phyloP scores from a whole-genome alignment of 2,329 filamentous ascomycete species.

The Shiraia sp. region DNA sequence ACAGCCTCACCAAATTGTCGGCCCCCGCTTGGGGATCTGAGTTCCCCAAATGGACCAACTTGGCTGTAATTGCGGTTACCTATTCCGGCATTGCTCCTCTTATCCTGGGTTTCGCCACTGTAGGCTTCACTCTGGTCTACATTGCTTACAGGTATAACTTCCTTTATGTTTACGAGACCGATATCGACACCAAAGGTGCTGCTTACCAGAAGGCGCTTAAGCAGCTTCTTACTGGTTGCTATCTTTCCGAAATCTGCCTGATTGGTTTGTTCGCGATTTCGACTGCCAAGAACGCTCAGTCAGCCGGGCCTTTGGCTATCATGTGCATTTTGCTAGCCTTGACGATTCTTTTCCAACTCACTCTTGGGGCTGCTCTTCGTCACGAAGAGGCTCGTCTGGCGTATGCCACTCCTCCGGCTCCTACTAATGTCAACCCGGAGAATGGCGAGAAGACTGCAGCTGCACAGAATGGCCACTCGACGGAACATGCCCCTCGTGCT shows the following conservation, averaged over 20 bases:
- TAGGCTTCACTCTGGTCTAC: constrained; percentile 52
- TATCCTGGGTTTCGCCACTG: constrained; percentile 50
- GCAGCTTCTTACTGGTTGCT: constrained; percentile 53
- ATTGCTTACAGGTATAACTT: constrained; percentile 55
- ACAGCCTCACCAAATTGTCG: constrained; percentile 48
- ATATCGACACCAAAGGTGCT: constrained; percentile 53
- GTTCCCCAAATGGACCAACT: constrained; percentile 53
- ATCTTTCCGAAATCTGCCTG: constrained; percentile 53
- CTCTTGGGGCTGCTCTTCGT: constrained; percentile 37
- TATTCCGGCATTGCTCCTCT: constrained; percentile 56
- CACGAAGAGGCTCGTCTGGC: constrained; percentile 36
- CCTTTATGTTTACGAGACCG: constrained; percentile 53
- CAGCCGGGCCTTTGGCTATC: constrained; percentile 48
- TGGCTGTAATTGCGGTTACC: constrained; percentile 50
- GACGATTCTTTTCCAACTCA: constrained; percentile 48
- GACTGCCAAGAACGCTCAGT: constrained; percentile 37
- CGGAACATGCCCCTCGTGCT: constrained; percentile 20
- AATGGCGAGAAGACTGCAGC: constrained; percentile 20
- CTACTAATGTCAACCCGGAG: constrained; percentile 25
- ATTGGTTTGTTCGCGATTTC: constrained; percentile 53
- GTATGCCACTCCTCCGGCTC: constrained; percentile 26
- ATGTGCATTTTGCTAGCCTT: constrained; percentile 47
- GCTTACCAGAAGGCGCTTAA: constrained; percentile 52
- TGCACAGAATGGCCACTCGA: constrained; percentile 8
- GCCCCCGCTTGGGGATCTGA: constrained; percentile 51